Base-by-base conservation (phyloP, 1,284 basidiomycete species). In the Ganoderma multipileum region DNA sequence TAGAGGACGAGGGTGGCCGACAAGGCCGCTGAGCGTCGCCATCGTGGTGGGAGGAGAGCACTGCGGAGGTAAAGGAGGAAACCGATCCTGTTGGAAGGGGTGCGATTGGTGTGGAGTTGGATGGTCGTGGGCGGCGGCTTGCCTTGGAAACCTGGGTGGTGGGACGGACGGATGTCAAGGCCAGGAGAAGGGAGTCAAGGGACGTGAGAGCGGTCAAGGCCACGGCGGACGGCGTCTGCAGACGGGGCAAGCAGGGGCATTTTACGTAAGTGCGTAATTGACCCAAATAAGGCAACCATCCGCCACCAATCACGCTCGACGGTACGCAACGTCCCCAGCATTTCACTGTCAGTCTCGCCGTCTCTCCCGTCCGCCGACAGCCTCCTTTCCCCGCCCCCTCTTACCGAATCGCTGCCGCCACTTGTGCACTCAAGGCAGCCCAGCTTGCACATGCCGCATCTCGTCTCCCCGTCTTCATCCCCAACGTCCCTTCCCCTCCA, bases 251-350 rank as follows among this genome's bases (percentile, higher is more conserved):
- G n/a, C 38, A 44, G 59, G 28, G 61, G 30, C 41, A 26, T 6
- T 28, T 68, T 72, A 70, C 66, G 60, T 70, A 68, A 72, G 52
- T 23, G 36, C 26, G 64, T 60, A 72, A 63, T 72, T 72, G 66
- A 70, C 42, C 71, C 71, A 59, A 47, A 69, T 57, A 28, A 63
- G 68, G 68, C 3, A 72, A 55, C n/a, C 63, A 61, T 47, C 68
- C 61, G 66, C 66, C 68, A 66, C 68, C 70, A 67, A 69, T 71
- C 65, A 66, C 20, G 16, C 47, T 47, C 50, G 62, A 55, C 62
- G 23, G 44, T 50, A 1, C 44, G 9, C 44, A 47, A n/a, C 50
- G 44, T 50, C 57, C 57, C 36, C 57, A 38, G 57, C 57, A 33
- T 41, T 44, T 36, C 60, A 33, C 20, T 30, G 26, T 12, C 28